A percentile compares a stretch with the other conserved stretches of the same genome.
These are phyloP conservation scores for Naganishia onofrii DNA, from an alignment of 768 basidiomycete genomes.

Conservation along the genomic window DNA sequence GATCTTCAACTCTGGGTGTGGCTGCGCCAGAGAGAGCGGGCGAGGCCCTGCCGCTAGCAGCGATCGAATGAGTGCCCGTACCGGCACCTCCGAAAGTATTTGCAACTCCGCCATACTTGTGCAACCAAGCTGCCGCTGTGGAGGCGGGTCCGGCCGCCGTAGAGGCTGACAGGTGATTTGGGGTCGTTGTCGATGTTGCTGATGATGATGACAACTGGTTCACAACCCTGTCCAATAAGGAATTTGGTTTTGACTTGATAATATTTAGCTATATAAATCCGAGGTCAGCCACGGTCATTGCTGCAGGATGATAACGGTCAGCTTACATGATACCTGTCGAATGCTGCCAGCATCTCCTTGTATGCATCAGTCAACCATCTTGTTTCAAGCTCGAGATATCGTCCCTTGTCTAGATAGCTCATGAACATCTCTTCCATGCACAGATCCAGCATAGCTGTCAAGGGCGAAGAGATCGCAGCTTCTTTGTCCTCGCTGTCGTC, in stretches of 20 bases:
- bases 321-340: slow-evolving; percentile 85
- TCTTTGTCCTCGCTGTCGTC: slow-evolving; percentile 12
- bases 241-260: slow-evolving; percentile 60
- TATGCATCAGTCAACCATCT: slow-evolving; percentile 78
- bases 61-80: not conserved
- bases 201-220: slow-evolving; percentile 71
- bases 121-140: slow-evolving; percentile 75
- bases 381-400: slow-evolving; percentile 89
- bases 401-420: slow-evolving; percentile 83
- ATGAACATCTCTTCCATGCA: slow-evolving; percentile 95
- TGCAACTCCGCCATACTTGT: slow-evolving; percentile 61
- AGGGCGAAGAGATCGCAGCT: slow-evolving; percentile 61
- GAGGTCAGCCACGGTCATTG: slow-evolving; percentile 55
- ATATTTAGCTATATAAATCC: slow-evolving; percentile 54
- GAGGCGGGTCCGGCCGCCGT: slow-evolving; percentile 43
- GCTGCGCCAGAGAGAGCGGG: slow-evolving; percentile 22
- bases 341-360: slow-evolving; percentile 65
- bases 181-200: slow-evolving; percentile 55
- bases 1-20: slow-evolving; percentile 12
- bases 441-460: slow-evolving; percentile 80
- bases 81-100: slow-evolving; percentile 23
- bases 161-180: slow-evolving; percentile 34
- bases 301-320: not conserved
- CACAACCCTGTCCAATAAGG: slow-evolving; percentile 85
- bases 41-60: slow-evolving; percentile 15